These are phyloP conservation scores for Lupinus albus DNA, from an alignment of 306 rosid genomes.

Conservation along the genomic window DNA sequence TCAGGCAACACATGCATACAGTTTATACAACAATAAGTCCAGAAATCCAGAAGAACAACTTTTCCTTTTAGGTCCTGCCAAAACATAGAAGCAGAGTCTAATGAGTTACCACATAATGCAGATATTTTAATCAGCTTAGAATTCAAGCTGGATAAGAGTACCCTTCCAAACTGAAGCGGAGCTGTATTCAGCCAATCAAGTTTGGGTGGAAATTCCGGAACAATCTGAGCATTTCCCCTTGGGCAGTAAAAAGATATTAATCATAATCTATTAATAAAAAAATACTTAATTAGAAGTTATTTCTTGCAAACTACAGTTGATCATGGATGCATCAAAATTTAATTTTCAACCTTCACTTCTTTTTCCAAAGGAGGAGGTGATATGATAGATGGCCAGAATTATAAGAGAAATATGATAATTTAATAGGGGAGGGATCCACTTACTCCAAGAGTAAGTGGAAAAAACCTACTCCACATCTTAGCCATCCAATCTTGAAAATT, in stretches of 20 bases:
- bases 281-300: not conserved
- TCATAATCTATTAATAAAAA: conserved; percentile 28
- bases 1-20: conserved; percentile 98
- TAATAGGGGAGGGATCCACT: too few species aligned
- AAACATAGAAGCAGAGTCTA: conserved; percentile 33
- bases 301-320: conserved; percentile 17
- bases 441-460: too few species aligned
- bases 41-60: conserved; percentile 87
- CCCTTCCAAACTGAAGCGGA: conserved; percentile 85
- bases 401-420: too few species aligned
- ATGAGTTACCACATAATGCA: conserved; percentile 4
- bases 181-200: conserved; percentile 94
- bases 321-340: conserved; percentile 23
- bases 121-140: conserved; percentile 37
- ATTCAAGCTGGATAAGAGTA: conserved; percentile 46
- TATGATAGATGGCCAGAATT: too few species aligned
- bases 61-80: conserved; percentile 94
- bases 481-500: too few species aligned
- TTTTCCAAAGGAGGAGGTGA: conserved; percentile 24
- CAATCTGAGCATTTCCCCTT: conserved; percentile 70
- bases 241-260: conserved; percentile 44
- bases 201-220: conserved; percentile 91
- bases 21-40: conserved; percentile 96
- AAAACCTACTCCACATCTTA: too few species aligned
- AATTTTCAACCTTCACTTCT: conserved; percentile 6